Evolutionary conservation across 768 basidiomycete genomes (phyloP).

Genomic region (Pulveroboletus sp.): DNA sequence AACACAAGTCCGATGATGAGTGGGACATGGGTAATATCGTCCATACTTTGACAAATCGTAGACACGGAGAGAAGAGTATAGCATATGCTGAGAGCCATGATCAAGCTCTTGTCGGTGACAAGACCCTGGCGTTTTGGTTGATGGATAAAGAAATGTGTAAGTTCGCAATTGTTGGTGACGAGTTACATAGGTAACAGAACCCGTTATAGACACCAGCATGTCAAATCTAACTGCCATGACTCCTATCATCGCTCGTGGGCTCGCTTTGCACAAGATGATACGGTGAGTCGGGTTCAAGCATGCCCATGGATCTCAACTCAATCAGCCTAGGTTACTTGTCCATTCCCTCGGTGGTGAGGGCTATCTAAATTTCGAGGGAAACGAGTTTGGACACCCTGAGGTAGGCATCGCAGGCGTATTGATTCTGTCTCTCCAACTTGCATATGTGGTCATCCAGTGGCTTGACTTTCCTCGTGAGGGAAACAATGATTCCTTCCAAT

Average conservation of each 20-base stretch:
- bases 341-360: slow-evolving; percentile 95
- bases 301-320: neutral
- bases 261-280: slow-evolving; percentile 97
- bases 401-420: slow-evolving; percentile 34
- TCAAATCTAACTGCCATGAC: slow-evolving; percentile 81
- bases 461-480: slow-evolving; percentile 98
- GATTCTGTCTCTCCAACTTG: neutral
- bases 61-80: slow-evolving; percentile 86
- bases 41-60: slow-evolving; percentile 84
- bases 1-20: slow-evolving; percentile 79
- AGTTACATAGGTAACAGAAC: neutral
- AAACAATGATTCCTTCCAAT: slow-evolving; percentile 93
- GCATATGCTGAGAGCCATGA: slow-evolving; percentile 96
- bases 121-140: slow-evolving; percentile 97
- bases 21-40: slow-evolving; percentile 89
- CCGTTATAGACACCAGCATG: slow-evolving; percentile 80
- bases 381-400: slow-evolving; percentile 98
- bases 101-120: slow-evolving; percentile 97
- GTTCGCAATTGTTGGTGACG: slow-evolving; percentile 20
- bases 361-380: slow-evolving; percentile 96
- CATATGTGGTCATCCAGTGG: slow-evolving; percentile 53
- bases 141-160: slow-evolving; percentile 99
- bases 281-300: slow-evolving; percentile 45
- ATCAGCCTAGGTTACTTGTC: slow-evolving; percentile 62
- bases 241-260: slow-evolving; percentile 78